A percentile compares a stretch with the other conserved stretches of the same genome.
These are phyloP conservation scores for Phaeomoniella chlamydospora DNA, from an alignment of 2,329 filamentous ascomycete species.

Conservation along the genomic window DNA sequence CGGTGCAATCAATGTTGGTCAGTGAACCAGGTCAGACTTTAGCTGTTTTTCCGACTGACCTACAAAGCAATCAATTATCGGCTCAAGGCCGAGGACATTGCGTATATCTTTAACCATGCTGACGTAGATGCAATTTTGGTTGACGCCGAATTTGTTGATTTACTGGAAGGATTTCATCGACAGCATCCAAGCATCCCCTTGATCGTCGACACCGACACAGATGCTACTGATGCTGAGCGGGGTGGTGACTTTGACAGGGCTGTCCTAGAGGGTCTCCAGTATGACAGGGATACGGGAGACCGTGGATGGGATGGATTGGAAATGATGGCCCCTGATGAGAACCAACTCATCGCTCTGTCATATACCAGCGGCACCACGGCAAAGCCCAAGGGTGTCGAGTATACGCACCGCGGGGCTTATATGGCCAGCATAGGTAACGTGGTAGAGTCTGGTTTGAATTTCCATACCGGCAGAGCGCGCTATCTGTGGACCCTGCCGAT, in stretches of 20 bases:
- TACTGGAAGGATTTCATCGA: constrained; percentile 54
- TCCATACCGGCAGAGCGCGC: constrained; percentile 51
- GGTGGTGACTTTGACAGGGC: constrained; percentile 73
- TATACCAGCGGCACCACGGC: constrained; percentile 94
- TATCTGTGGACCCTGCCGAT: constrained; percentile 90
- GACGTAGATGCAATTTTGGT: constrained; percentile 80
- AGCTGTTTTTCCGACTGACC: constrained; percentile 1
- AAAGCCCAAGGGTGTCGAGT: constrained; percentile 81
- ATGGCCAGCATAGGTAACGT: constrained; percentile 74
- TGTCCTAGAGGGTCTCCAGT: constrained; percentile 61
- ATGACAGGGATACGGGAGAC: constrained; percentile 51
- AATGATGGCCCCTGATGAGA: constrained; percentile 57
- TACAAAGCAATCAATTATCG: constrained; percentile 49
- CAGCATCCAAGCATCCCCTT: constrained; percentile 50
- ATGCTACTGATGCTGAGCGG: constrained; percentile 57
- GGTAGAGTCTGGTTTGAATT: constrained; percentile 75
- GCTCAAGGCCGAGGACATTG: constrained; percentile 70
- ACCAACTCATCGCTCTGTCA: constrained; percentile 70
- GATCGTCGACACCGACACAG: constrained; percentile 74
- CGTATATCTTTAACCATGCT: constrained; percentile 78
- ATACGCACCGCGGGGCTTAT: constrained; percentile 77
- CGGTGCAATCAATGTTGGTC: constrained; percentile 59
- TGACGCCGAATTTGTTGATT: constrained; percentile 60
- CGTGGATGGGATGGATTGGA: constrained; percentile 68
- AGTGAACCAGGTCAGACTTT: constrained; percentile 10